Conservation (phyloP, 306 rosid genomes). For the Cercis canadensis region DNA sequence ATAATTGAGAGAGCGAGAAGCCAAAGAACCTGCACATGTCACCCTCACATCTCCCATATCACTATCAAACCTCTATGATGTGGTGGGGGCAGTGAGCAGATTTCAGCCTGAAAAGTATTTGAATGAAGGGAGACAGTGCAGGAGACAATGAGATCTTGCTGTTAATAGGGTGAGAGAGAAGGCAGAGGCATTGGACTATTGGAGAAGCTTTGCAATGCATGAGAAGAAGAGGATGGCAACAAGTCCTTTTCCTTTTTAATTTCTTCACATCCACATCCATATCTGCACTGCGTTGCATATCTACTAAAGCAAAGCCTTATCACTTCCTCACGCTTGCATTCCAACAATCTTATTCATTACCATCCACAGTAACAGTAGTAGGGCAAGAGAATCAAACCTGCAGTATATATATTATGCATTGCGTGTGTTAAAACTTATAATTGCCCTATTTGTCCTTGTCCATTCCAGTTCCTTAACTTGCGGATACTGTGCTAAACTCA, state of each 20-base stretch:
- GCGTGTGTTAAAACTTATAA: too few relatives aligned
- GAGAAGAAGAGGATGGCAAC: constrained; percentile 35
- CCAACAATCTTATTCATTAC: too few relatives aligned
- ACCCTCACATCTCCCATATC: constrained; percentile 37
- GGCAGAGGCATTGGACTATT: background rate
- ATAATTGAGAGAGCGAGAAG: constrained; percentile 43
- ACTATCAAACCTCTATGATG: constrained; percentile 31
- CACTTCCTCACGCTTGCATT: too few relatives aligned
- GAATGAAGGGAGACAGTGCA: constrained; percentile 24
- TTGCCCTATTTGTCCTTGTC: too few relatives aligned
- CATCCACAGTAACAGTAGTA: too few relatives aligned
- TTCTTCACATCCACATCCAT: background rate
- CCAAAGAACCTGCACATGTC: constrained; percentile 32
- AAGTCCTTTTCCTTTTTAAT: background rate
- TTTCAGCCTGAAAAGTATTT: constrained; percentile 36
- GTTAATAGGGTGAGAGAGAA: constrained; percentile 10
- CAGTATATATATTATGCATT: too few relatives aligned
- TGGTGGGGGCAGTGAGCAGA: constrained; percentile 49
- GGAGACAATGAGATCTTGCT: constrained; percentile 37
- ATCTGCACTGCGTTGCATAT: too few relatives aligned
- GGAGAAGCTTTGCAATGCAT: constrained; percentile 29
- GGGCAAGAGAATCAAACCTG: too few relatives aligned
- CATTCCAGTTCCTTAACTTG: too few relatives aligned
- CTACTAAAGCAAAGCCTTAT: too few relatives aligned
- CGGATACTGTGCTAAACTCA: too few relatives aligned